Evolutionary conservation across 2,329 filamentous ascomycete genomes (phyloP).

Genomic region (Sphaerulina populicola): DNA sequence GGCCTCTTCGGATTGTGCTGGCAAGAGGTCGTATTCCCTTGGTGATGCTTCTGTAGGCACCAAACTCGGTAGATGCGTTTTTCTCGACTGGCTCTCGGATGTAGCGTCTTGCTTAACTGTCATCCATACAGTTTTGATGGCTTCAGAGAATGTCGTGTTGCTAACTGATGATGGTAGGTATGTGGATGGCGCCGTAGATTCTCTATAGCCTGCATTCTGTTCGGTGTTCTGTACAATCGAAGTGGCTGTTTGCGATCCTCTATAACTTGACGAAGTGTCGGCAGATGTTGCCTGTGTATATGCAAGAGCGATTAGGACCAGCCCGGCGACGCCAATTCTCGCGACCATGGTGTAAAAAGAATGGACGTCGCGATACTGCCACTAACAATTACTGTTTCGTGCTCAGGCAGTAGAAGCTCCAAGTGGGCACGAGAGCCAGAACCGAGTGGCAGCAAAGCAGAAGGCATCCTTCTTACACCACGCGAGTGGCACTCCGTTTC

Average conservation of each 20-base stretch:
- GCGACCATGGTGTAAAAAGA: slow-evolving; percentile 11
- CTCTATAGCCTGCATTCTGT: not conserved
- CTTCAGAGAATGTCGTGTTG: slow-evolving; percentile 1
- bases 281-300: slow-evolving; percentile 3
- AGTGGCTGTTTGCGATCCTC: not conserved
- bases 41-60: too few species aligned
- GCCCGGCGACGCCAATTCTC: not conserved
- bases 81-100: not conserved
- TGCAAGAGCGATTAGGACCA: slow-evolving; percentile 4
- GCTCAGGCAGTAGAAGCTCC: not conserved
- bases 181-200: slow-evolving; percentile 1
- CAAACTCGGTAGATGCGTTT: too few species aligned
- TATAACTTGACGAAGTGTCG: not conserved
- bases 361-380: slow-evolving; percentile 17
- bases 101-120: not conserved
- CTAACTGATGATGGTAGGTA: not conserved
- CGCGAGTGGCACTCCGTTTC: not conserved
- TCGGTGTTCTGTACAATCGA: not conserved
- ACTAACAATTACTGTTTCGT: not conserved
- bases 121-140: not conserved
- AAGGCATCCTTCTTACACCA: not conserved
- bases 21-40: not conserved
- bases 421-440: not conserved
- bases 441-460: not conserved
- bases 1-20: not conserved